Evolutionary conservation across 495 filamentous ascomycete genomes (phyloP), one percentile per base, ranked within the genome.

Genomic region (Aspergillus mulundensis): DNA sequence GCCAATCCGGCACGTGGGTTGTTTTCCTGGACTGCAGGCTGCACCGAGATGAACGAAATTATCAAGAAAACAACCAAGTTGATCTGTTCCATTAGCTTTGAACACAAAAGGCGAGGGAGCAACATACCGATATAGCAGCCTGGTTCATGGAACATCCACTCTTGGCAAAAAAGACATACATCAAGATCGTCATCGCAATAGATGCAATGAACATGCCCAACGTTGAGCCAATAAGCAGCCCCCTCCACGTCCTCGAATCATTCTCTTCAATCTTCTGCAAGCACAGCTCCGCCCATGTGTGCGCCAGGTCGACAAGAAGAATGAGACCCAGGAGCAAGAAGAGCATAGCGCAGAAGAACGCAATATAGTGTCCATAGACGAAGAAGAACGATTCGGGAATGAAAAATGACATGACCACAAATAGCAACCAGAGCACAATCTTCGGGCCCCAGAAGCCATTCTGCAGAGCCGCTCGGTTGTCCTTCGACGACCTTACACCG

Each of bases 231-330:
- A 98, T 90, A 11, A 98, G 80, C 50, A 98, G 73, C 10, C 81
- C 82, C 32, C 91, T 82, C 94, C 94, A 98, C 30, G 86, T 63
- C 34, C 79, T 78, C 15, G 93, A 96, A 68, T 96, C 93, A 53
- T 81, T 85, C 41, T 89, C 83, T 63, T 97, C 95, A 59, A 98
- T 97, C 77, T 94, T 91, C 60, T 86, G 83, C 45, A 97, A 80
- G 69, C 95, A 97, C 65, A 93, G 87, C 69, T 98, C 94, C 18
- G 94, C 94, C 91, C 93, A 97, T n/a, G 88, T 88, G 68, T 98
- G 95, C 6, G 94, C 94, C 53, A 98, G 82, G 57, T 98, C 94
- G 34, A 98, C 93, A 39, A 98, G 76, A 20, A 98, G 83, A 51
- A 97, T 89, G 52, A 98, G 78, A 24, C 94, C 94, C 40, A 98